Base-by-base conservation (phyloP, 192 early-diverging fungal genomes). In the Coemansia sp. region DNA sequence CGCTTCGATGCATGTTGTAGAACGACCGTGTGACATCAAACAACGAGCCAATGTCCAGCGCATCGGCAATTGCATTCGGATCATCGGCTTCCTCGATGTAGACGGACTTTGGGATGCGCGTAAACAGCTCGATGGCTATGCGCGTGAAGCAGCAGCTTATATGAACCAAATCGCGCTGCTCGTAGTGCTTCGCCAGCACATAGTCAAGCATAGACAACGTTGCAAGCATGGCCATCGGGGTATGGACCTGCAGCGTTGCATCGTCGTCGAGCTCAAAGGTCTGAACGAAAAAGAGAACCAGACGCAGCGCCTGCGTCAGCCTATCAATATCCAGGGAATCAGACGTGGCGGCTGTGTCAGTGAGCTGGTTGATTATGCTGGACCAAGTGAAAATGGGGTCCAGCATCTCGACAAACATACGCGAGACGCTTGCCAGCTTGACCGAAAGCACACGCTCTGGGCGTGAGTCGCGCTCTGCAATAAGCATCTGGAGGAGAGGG, bases 341-440 rank as follows among this genome's bases (percentile, higher is more conserved):
- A 22, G 84, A 83, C 38, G 74, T 65, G 3, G 79, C 69, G 17
- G 25, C 49, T 2, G 49, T 25, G 29, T 86, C 76, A 0, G 60
- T 62, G 32, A 90, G 71, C 15, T 85, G 65, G 35, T 79, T 76
- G 15, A 86, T 85, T 6, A 92, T 71, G 50, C 89, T 87, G 49
- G 85, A 85, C 92, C 93, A 95, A 13, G 92, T 86, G n/a, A 91
- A 69, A 58, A 88, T 89, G 6, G 94, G 92, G 41, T 94, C 90
- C n/a, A 93, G 81, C 87, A 92, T 89, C 62, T 94, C 92, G 25
- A 97, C 73, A 76, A 93, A 91, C 93, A 95, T 94, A 34, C 87
- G 90, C 1, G 90, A 91, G 14, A 91, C 90, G 71, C 92, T 92
- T 19, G 89, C 79, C 22, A 95, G 74, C 85, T 91, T 68, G 15